Conservation (phyloP, 345 rosid genomes). For the Raphanus raphanistrum region DNA sequence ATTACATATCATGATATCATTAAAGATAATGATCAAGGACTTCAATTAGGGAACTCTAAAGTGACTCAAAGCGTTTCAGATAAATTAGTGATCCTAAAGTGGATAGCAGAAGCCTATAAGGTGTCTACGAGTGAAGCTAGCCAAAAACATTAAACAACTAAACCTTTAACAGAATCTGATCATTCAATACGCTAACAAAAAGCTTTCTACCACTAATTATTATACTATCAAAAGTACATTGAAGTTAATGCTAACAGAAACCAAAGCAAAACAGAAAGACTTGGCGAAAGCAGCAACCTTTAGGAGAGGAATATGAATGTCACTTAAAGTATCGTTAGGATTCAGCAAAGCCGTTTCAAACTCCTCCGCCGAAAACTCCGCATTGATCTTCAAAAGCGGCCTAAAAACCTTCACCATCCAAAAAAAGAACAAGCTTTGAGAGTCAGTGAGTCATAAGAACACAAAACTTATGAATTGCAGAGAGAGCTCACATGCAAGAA, state of each 20-base stretch:
- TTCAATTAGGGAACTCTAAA: neutral
- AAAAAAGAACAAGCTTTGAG: neutral
- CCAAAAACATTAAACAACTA: slow-evolving; percentile 1
- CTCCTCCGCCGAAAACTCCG: slow-evolving; percentile 97
- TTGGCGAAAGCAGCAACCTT: slow-evolving; percentile 63
- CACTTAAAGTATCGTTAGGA: slow-evolving; percentile 90
- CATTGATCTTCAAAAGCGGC: slow-evolving; percentile 71
- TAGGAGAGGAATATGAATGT: slow-evolving; percentile 89
- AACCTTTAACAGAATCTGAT: neutral
- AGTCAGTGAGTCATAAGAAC: neutral
- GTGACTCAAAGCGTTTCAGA: neutral
- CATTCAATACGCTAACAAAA: neutral
- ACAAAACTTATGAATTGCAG: neutral
- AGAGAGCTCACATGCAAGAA: slow-evolving; percentile 83
- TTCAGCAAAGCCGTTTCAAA: slow-evolving; percentile 84
- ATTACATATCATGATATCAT: neutral
- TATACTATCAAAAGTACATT: slow-evolving; percentile 1
- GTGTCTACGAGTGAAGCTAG: slow-evolving; percentile 5
- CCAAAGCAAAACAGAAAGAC: neutral
- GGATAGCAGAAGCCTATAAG: neutral
- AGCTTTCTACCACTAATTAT: neutral
- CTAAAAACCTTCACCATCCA: slow-evolving; percentile 69
- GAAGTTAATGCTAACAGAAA: slow-evolving; percentile 1
- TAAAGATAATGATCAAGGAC: neutral
- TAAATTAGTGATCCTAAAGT: neutral